A percentile compares a stretch with the other conserved stretches of the same genome.
These are phyloP conservation scores for Cyphellophora europaea DNA, from an alignment of 2,329 filamentous ascomycete species.

Conservation along the genomic window DNA sequence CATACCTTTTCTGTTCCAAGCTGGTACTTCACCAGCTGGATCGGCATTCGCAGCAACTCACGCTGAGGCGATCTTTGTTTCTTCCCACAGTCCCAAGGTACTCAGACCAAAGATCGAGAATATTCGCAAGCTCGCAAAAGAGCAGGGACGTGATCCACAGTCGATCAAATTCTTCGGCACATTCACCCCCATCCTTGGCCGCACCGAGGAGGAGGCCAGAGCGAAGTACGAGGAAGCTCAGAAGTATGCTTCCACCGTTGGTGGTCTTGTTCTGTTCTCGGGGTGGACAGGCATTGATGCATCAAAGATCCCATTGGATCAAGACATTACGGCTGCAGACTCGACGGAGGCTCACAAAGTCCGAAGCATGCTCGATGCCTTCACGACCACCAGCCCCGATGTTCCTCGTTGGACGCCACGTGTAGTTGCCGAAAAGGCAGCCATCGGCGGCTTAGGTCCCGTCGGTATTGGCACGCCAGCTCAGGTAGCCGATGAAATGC, in stretches of 20 bases:
- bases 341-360: slow-evolving; percentile 45
- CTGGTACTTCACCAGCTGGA: slow-evolving; percentile 50
- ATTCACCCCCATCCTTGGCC: slow-evolving; percentile 40
- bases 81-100: slow-evolving; percentile 41
- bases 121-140: slow-evolving; percentile 43
- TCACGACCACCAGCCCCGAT: slow-evolving; percentile 40
- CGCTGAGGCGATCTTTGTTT: slow-evolving; percentile 53
- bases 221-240: slow-evolving; percentile 43
- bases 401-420: slow-evolving; percentile 28
- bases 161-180: slow-evolving; percentile 49
- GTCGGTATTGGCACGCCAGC: slow-evolving; percentile 47
- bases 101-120: slow-evolving; percentile 42
- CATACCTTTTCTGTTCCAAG: slow-evolving; percentile 50
- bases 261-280: slow-evolving; percentile 46
- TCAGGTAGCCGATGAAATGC: slow-evolving; percentile 58
- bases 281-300: slow-evolving; percentile 55
- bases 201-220: slow-evolving; percentile 44
- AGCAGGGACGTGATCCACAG: slow-evolving; percentile 45
- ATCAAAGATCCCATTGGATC: slow-evolving; percentile 47
- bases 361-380: slow-evolving; percentile 38
- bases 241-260: slow-evolving; percentile 44
- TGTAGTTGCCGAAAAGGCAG: slow-evolving; percentile 36
- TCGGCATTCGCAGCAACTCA: slow-evolving; percentile 48
- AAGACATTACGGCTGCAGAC: slow-evolving; percentile 47
- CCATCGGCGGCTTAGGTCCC: slow-evolving; percentile 41